These are phyloP conservation scores for Purpureocillium takamizusanense DNA, from an alignment of 2,329 filamentous ascomycete species.

Conservation along the genomic window DNA sequence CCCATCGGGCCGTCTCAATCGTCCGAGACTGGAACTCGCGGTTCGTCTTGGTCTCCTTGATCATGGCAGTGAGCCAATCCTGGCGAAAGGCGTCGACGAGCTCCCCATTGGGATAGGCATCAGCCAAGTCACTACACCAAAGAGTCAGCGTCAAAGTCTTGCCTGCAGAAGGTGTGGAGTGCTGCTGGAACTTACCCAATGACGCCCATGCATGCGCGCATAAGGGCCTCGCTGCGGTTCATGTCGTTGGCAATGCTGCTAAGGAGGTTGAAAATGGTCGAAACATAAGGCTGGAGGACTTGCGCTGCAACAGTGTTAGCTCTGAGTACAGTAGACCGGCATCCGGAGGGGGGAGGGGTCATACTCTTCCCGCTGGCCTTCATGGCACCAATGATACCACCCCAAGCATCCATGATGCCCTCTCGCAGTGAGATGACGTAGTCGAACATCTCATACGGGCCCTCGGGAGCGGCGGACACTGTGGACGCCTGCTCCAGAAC, in stretches of 20 bases:
- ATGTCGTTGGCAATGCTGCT: conserved; percentile 70
- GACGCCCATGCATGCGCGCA: conserved; percentile 94
- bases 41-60: conserved; percentile 86
- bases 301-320: conserved; percentile 38
- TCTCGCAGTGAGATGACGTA: conserved; percentile 92
- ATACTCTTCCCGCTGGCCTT: conserved; percentile 72
- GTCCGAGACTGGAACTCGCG: conserved; percentile 79
- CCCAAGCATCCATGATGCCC: conserved; percentile 98
- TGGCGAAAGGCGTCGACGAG: conserved; percentile 76
- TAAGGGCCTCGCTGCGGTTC: conserved; percentile 83
- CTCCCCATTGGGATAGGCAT: conserved; percentile 87
- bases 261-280: conserved; percentile 80
- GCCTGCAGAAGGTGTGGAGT: not conserved
- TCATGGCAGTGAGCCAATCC: conserved; percentile 83
- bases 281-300: conserved; percentile 67
- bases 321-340: no score
- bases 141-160: conserved; percentile 8
- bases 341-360: conserved; percentile 26
- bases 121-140: conserved; percentile 69
- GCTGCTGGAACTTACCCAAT: conserved; percentile 61
- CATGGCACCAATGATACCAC: conserved; percentile 91
- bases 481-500: conserved; percentile 88
- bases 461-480: conserved; percentile 70
- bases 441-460: conserved; percentile 90
- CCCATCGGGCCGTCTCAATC: conserved; percentile 92